A percentile compares a stretch with the other conserved stretches of the same genome.
These are phyloP conservation scores for Ampelocalamus luodianensis DNA, from an alignment of 176 grass and related monocot species.

Conservation along the genomic window DNA sequence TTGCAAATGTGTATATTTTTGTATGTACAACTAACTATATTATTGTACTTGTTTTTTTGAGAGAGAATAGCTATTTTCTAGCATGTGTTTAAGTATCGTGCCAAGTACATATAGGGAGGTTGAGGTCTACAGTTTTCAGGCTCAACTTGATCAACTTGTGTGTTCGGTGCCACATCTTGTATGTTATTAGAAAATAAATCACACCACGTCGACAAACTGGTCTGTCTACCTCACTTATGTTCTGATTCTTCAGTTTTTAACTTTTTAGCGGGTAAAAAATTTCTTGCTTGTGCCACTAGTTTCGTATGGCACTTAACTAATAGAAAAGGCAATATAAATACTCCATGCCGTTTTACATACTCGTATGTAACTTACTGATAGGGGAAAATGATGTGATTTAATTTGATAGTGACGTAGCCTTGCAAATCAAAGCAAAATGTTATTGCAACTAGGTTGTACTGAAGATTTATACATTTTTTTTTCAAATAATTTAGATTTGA, in stretches of 20 bases:
- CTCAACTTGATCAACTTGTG: slow-evolving; percentile 51
- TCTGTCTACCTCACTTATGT: neutral
- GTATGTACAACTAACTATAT: neutral
- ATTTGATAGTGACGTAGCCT: slow-evolving; percentile 14
- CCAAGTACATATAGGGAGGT: slow-evolving; percentile 43
- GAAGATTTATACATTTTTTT: neutral
- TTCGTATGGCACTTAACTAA: neutral
- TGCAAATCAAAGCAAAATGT: slow-evolving; percentile 28
- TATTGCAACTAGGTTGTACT: slow-evolving; percentile 5
- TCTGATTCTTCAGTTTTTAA: neutral
- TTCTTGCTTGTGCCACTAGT: neutral
- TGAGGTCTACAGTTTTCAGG: slow-evolving; percentile 28
- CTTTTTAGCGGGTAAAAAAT: neutral
- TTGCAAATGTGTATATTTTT: neutral
- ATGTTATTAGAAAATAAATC: slow-evolving; percentile 17
- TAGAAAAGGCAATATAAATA: neutral
- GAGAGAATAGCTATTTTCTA: neutral
- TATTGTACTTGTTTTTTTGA: slow-evolving; percentile 34
- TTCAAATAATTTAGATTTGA: neutral
- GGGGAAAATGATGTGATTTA: neutral
- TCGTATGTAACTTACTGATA: neutral
- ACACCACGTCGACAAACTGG: slow-evolving; percentile 24
- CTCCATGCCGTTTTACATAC: neutral
- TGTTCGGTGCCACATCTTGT: slow-evolving; percentile 10
- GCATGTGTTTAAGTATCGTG: slow-evolving; percentile 46